These are phyloP conservation scores for Leptomonas pyrrhocoris DNA, from an alignment of 208 protist genomes.

Conservation along the genomic window DNA sequence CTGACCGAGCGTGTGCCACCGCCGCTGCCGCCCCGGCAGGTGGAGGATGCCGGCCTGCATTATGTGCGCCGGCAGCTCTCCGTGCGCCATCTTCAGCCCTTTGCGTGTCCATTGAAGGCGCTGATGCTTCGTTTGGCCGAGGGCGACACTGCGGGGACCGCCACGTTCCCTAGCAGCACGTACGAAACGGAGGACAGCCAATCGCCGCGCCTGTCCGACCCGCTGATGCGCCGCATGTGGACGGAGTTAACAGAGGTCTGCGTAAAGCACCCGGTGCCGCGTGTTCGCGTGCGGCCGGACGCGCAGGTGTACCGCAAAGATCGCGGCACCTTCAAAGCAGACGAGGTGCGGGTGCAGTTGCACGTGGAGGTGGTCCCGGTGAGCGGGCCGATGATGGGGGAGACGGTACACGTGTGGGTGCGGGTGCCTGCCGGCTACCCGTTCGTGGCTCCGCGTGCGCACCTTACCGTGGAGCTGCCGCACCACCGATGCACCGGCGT, in stretches of 20 bases:
- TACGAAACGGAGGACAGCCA: neutral
- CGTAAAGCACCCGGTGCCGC: slow-evolving; percentile 6
- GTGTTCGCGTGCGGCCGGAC: slow-evolving; percentile 20
- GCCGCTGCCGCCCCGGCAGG: slow-evolving; percentile 15
- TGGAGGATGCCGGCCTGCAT: slow-evolving; percentile 20
- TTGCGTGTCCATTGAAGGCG: slow-evolving; percentile 18
- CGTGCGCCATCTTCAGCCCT: slow-evolving; percentile 23
- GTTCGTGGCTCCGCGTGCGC: slow-evolving; percentile 43
- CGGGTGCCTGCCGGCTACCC: slow-evolving; percentile 53
- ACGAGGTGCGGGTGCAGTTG: slow-evolving; percentile 37
- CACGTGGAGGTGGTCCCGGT: slow-evolving; percentile 46
- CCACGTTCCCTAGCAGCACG: neutral
- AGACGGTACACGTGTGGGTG: slow-evolving; percentile 42
- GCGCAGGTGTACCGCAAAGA: slow-evolving; percentile 20
- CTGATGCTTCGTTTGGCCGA: slow-evolving; percentile 15
- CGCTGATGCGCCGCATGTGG: slow-evolving; percentile 16
- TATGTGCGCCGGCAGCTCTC: slow-evolving; percentile 22
- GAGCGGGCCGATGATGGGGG: slow-evolving; percentile 52
- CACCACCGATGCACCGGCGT: slow-evolving; percentile 42
- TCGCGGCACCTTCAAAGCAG: slow-evolving; percentile 22
- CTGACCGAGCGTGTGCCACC: neutral
- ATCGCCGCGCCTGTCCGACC: slow-evolving; percentile 13
- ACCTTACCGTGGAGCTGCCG: slow-evolving; percentile 45
- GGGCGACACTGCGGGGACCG: slow-evolving; percentile 3
- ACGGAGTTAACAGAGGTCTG: slow-evolving; percentile 19